Percentiles rank a stretch among this genome's conserved stretches.
Conservation (phyloP, 306 rosid species). For the Senna siamea region DNA sequence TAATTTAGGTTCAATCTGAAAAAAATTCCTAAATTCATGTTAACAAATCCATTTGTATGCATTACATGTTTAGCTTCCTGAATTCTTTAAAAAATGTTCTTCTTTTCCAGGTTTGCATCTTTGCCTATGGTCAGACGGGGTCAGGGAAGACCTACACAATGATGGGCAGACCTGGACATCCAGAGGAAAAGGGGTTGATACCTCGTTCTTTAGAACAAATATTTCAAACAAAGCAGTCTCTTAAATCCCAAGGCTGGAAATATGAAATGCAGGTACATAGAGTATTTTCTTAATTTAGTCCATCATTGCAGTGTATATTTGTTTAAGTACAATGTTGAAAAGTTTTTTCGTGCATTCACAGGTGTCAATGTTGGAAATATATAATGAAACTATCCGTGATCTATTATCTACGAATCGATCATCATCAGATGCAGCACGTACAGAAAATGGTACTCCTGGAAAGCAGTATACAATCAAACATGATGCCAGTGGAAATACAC, state of each 20-base stretch:
- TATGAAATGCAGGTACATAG: constrained; percentile 90
- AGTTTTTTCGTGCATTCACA: constrained; percentile 27
- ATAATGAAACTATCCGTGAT: constrained; percentile 92
- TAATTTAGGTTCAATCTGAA: neutral
- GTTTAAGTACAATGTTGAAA: constrained; percentile 7
- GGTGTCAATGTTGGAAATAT: constrained; percentile 99
- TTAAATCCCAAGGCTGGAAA: constrained; percentile 92
- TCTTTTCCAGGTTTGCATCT: constrained; percentile 85
- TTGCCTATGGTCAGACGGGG: constrained; percentile 98
- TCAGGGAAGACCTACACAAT: constrained; percentile 98
- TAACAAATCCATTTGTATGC: neutral
- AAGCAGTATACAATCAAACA: constrained; percentile 91
- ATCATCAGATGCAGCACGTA: constrained; percentile 44
- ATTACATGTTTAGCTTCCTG: neutral
- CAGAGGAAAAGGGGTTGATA: constrained; percentile 82
- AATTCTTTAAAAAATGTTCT: constrained; percentile 35
- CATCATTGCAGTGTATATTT: neutral
- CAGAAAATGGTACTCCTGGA: constrained; percentile 71
- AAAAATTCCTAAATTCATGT: neutral
- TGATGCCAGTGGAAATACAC: constrained; percentile 79
- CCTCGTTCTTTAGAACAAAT: constrained; percentile 95
- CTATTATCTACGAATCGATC: constrained; percentile 69
- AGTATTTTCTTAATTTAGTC: constrained; percentile 27
- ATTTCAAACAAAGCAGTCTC: constrained; percentile 77
- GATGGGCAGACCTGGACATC: constrained; percentile 94